Conservation (phyloP, 192 early-diverging fungal genomes). For the Backusella tarrabulga region DNA sequence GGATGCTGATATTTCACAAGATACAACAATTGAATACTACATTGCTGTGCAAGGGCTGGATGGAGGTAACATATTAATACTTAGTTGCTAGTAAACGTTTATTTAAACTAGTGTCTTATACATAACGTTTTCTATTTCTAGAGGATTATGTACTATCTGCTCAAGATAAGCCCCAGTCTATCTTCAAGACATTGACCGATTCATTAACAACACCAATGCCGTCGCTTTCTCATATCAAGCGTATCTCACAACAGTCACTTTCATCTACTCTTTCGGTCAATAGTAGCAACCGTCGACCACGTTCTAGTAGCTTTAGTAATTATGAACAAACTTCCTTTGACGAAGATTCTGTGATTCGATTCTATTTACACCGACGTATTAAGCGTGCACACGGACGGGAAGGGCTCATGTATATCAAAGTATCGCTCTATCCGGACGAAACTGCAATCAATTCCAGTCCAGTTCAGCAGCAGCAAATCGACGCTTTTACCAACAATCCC, state of each 20-base stretch:
- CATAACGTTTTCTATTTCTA: conserved; percentile 11
- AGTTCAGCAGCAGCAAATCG: conserved; percentile 1
- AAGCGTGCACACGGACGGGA: conserved; percentile 27
- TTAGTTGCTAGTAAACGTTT: not conserved
- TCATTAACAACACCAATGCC: conserved; percentile 47
- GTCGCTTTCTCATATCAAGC: conserved; percentile 31
- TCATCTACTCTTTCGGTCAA: not conserved
- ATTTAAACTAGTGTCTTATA: not conserved
- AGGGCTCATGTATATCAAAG: conserved; percentile 35
- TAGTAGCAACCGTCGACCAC: not conserved
- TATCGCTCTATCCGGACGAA: conserved; percentile 30
- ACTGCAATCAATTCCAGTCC: not conserved
- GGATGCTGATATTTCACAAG: conserved; percentile 21
- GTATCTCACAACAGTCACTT: conserved; percentile 13
- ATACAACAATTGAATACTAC: conserved; percentile 41
- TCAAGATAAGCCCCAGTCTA: conserved; percentile 49
- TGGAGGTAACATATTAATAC: conserved; percentile 31
- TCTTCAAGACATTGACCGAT: conserved; percentile 44
- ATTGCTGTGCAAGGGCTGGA: conserved; percentile 46
- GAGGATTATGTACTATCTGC: conserved; percentile 44
- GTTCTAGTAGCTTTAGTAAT: conserved; percentile 21
- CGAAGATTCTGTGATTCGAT: conserved; percentile 39
- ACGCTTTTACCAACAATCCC: not conserved
- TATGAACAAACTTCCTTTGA: conserved; percentile 18
- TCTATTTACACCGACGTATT: conserved; percentile 46